Evolutionary conservation across 768 basidiomycete genomes (phyloP).

Genomic region (Tylopilus intermedius): DNA sequence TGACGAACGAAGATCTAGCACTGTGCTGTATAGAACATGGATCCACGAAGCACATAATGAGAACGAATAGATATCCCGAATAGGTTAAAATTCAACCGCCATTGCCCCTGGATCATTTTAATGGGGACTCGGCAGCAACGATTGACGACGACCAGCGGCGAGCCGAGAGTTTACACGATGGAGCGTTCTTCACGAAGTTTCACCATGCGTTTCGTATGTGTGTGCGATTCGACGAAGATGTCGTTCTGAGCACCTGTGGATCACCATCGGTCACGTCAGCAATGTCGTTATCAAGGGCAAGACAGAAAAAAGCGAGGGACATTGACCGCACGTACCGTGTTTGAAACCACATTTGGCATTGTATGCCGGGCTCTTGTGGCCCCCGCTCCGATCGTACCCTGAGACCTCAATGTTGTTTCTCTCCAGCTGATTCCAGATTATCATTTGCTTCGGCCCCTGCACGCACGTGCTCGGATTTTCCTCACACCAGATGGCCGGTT

Average conservation of each 20-base stretch:
- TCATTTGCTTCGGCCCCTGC: conserved; percentile 6
- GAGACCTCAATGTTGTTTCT: conserved; percentile 6
- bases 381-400: not conserved
- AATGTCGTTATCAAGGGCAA: not conserved
- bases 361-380: conserved; percentile 2
- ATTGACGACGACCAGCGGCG: no score
- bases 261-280: not conserved
- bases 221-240: conserved; percentile 8
- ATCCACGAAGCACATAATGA: no score
- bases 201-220: no score
- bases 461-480: conserved; percentile 2
- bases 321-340: conserved; percentile 3
- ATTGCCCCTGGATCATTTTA: no score
- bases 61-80: no score
- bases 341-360: conserved; percentile 12
- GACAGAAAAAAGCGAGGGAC: not conserved
- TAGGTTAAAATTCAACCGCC: no score
- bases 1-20: no score
- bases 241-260: conserved; percentile 16
- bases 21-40: no score
- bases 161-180: no score
- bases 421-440: not conserved
- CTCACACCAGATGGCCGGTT: conserved; percentile 5
- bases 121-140: no score
- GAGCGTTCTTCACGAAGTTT: no score